Conservation (phyloP, 2,329 filamentous ascomycete genomes). For the Biscogniauxia mediterranea region DNA sequence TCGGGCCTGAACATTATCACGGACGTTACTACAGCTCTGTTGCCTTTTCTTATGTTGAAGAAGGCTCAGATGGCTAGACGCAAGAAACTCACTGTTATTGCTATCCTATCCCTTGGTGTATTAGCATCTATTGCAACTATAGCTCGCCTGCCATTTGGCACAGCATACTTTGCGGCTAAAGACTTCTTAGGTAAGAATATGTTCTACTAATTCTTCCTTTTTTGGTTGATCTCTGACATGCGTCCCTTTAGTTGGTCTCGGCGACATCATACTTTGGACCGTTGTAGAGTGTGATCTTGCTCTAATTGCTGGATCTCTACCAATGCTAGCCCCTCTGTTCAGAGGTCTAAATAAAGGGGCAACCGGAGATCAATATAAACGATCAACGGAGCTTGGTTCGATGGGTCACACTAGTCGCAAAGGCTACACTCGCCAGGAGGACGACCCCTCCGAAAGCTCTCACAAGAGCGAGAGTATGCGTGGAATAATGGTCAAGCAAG, state of each 20-base stretch:
- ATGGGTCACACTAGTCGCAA: not conserved
- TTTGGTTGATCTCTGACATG: not conserved
- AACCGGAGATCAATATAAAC: not conserved
- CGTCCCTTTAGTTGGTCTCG: constrained; percentile 4
- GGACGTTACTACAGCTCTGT: constrained; percentile 5
- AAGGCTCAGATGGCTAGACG: constrained; percentile 9
- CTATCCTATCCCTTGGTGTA: constrained; percentile 10
- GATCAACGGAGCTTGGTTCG: not conserved
- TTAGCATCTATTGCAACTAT: constrained; percentile 13
- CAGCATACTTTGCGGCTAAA: not conserved
- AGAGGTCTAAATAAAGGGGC: not conserved
- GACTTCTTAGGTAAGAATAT: constrained; percentile 5
- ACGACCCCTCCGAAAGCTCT: not conserved
- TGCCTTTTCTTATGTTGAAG: constrained; percentile 10
- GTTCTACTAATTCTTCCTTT: not conserved
- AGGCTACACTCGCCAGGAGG: not conserved
- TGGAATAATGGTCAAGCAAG: not conserved
- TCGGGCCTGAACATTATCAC: constrained; percentile 11
- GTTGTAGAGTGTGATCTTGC: constrained; percentile 12
- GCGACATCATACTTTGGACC: constrained; percentile 13
- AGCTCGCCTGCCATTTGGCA: constrained; percentile 2
- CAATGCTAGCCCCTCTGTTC: constrained; percentile 12
- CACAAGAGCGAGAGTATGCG: not conserved
- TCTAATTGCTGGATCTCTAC: constrained; percentile 15
- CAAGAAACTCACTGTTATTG: constrained; percentile 9